Base-by-base conservation (phyloP, 371 early-diverging fungal genomes). In the Syncephalastrum contaminatum region DNA sequence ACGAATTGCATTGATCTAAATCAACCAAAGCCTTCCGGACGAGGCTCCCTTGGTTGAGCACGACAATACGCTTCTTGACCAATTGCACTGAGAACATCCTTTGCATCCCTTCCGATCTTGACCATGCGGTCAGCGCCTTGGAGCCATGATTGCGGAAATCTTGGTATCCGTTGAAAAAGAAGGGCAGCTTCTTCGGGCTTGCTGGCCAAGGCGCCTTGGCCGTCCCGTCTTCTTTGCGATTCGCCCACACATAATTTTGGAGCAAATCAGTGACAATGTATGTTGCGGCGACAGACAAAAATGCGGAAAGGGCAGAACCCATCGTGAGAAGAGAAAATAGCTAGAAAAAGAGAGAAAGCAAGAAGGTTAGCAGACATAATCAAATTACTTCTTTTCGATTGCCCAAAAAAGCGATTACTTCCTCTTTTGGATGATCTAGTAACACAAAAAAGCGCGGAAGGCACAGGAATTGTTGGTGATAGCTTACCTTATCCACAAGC, bases 1-100 rank as follows among this genome's bases (percentile, higher is more conserved):
- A 63, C 12, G 75, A 75, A 45, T 75, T 75, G 45, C 52, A 48
- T 44, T 73, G 75, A 5, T 75, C 67, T n/a, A 55, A 56, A 16
- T 71, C 73, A 12, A 79, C 56, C 15, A 75, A 54, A 0, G 54
- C 51, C 14, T 64, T 56, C 22, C 64, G 56, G 8, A 73, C 79
- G 4, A 65, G 36, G 21, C 55, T 50, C 13, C 63, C 58, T 43
- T 49, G 51, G 55, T 69, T 79, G 14, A 71, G 24, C 5, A 79
- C 75, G 19, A 67, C 49, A 12, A 79, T 51, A 16, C 64, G 62
- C 46, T 69, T 75, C 24, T 58, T 58, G 5, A 71, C 69, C 15
- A 79, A 27, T 43, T 64, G 15, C 12, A 79, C 72, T 0, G 73
- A 66, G 36, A 59, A 71, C 0, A 79, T 16, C 0, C 45, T 54